Base-by-base conservation (phyloP, 2,329 filamentous ascomycete species). In the Claviceps capensis region DNA sequence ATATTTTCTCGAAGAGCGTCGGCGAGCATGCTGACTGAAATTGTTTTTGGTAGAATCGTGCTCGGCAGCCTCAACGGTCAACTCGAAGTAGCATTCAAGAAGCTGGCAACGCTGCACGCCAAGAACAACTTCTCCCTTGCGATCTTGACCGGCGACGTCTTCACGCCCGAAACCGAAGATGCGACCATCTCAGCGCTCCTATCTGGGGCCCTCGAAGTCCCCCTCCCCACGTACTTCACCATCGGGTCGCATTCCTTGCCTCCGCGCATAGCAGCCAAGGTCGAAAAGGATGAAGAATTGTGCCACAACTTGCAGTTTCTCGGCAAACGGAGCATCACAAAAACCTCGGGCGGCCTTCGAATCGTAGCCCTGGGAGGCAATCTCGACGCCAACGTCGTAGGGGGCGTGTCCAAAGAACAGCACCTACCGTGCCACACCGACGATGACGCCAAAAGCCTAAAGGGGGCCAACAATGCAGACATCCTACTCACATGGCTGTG, bases 291-390 rank as follows among this genome's bases (percentile, higher is more conserved):
- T 56, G 83, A 82, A 61, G 80, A 83, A 59, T 76, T 98, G 17
- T 95, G 89, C 64, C 77, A 84, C n/a, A 97, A 98, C 63, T 78
- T 98, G 11, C 87, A 88, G 67, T 95, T 85, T 61, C 78, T 98
- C 1, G 90, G 87, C 53, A 94, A 93, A 67, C 83, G 88, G 61
- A 88, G 86, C 55, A 83, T 85, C 14, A 85, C 88, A 50, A 97
- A 93, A 65, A 97, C 91, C 0, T 85, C 86, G 0, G 90, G 96
- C 58, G 91, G 90, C 1, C 74, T 97, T 46, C 82, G 85, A 49
- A 89, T 98, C 55, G 87, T 91, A n/a, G 76, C 86, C 0, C 74
- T 98, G 0, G 91, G 91, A 26, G 93, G 93, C 0, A 72, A 75
- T 37, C 70, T 88, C 1, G 81, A 87, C 59, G 63, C 78, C 13